These are phyloP conservation scores for Daldinia loculata DNA, from an alignment of 495 filamentous ascomycete genomes.

Conservation along the genomic window DNA sequence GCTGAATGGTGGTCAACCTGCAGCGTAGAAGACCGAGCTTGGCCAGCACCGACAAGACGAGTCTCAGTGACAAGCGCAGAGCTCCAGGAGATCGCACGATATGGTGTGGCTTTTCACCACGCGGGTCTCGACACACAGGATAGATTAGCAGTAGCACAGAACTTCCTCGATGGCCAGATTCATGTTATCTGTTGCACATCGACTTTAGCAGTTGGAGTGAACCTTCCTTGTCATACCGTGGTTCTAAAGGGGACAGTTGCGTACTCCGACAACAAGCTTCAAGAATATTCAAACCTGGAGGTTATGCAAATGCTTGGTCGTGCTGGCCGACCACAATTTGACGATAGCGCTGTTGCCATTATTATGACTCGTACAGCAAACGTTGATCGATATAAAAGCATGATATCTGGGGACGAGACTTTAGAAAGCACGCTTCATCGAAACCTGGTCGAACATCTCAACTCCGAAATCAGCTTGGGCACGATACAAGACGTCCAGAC, in stretches of 20 bases:
- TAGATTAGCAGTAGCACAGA: constrained; percentile 73
- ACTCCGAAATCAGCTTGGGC: constrained; percentile 89
- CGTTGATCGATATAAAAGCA: constrained; percentile 76
- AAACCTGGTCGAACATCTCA: constrained; percentile 90
- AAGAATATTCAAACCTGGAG: constrained; percentile 89
- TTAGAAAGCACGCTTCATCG: constrained; percentile 89
- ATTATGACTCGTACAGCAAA: constrained; percentile 82
- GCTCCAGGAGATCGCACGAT: constrained; percentile 67
- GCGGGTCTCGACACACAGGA: constrained; percentile 81
- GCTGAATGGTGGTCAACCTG: constrained; percentile 70
- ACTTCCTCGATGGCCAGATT: constrained; percentile 78
- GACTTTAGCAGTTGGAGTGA: constrained; percentile 91
- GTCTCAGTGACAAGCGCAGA: constrained; percentile 67
- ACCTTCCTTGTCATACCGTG: constrained; percentile 91
- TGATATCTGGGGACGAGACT: constrained; percentile 82
- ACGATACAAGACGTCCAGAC: constrained; percentile 75
- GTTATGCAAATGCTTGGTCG: constrained; percentile 99
- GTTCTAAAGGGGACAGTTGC: constrained; percentile 89
- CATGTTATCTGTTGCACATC: constrained; percentile 95
- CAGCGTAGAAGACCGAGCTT: constrained; percentile 65
- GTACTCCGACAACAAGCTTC: constrained; percentile 69
- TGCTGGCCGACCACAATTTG: constrained; percentile 93
- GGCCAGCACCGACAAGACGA: constrained; percentile 68
- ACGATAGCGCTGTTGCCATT: constrained; percentile 81
- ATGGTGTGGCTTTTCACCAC: constrained; percentile 93